Evolutionary conservation across 441 rosid species (phyloP), one percentile per base, ranked within the genome.

Genomic region (Adansonia rubrostipa): DNA sequence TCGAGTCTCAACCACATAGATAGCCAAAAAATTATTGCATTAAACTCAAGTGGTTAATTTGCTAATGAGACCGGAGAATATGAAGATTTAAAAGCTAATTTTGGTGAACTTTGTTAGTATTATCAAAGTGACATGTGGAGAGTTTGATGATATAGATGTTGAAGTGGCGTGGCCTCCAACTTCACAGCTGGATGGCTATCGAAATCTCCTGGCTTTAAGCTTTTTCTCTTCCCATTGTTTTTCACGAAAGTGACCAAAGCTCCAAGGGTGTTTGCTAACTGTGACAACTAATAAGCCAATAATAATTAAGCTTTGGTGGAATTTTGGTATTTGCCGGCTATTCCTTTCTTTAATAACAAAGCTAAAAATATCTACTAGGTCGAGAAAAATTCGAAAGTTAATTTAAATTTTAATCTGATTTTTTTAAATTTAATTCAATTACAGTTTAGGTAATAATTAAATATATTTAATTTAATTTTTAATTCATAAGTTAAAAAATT

Each of bases 141-240:
- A 44, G 28, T 24, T 69, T 48, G 42, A 48, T 10, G 36, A 60
- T 60, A 33, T 40, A 22, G 4, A 13, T 69, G 40, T 66, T 81
- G 53, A 60, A 77, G 24, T 50, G 71, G 73, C 78, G 75, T 66
- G 71, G 33, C 60, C 10, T 40, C 80, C 75, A 81, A 67, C 22
- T 81, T 33, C 54, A 36, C 68, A 72, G 74, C 70, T 77, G 80
- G 83, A 65, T 65, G 77, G 78, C 53, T 77, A 56, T 17, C 9
- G 22, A 57, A 80, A 64, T 20, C 65, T 56, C 36, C 36, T 73
- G 63, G 76, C 20, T 1, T 6, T 56, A 20, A 56, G 60, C 19
- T 56, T 6, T 56, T 19, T 56, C 9, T 17, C 20, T 60, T 22
- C 6, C 33, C 62, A 19, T 62, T 74, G n/a, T 45, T 28, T 13